Base-by-base conservation (phyloP, 768 basidiomycete genomes). In the Cystobasidium ongulense region DNA sequence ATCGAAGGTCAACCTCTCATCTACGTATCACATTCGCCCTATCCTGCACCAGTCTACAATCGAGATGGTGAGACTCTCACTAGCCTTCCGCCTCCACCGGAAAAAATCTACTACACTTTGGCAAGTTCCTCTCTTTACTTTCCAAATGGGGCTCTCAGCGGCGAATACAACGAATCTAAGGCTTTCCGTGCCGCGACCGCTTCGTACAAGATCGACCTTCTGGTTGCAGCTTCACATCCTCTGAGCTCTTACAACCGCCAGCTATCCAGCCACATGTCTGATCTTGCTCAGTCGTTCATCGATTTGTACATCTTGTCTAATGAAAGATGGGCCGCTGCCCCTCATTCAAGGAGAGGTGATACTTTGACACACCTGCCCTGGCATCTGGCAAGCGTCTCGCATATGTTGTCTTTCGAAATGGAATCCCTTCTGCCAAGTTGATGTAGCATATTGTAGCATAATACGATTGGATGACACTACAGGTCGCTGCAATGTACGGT, bases 381-480 rank as follows among this genome's bases (percentile, higher is more conserved):
- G 68, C 68, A 71, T 27, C 41, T 71, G 52, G 52, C 36, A 33
- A 52, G 25, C 17, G 39, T 61, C 1, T 10, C 46, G 18, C 2
- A n/a, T 18, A 33, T 71, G 54, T 29, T 31, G 8, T 4, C 13
- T 4, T 71, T 36, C 29, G 33, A 36, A 1, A 3, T 71, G 52
- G 50, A 54, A 21, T 29, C 68, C 10, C 53, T 71, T n/a, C 25
- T 68, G 31, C 39, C 63, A 7, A 2, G n/a, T 64, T 64, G 63
- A 64, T 64, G 36, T 64, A 46, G 36, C 63, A 38, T 64, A 64
- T 35, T 10, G 61, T 63, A 63, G 36, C 61, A 54, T 54, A 8
- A 46, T 46, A n/a, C n/a, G n/a, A n/a, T n/a, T n/a, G n/a, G n/a
- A n/a, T n/a, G n/a, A n/a, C n/a, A n/a, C n/a, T n/a, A n/a, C n/a